Evolutionary conservation across 495 filamentous ascomycete genomes (phyloP).

Genomic region (Hypoxylon crocopeplum): DNA sequence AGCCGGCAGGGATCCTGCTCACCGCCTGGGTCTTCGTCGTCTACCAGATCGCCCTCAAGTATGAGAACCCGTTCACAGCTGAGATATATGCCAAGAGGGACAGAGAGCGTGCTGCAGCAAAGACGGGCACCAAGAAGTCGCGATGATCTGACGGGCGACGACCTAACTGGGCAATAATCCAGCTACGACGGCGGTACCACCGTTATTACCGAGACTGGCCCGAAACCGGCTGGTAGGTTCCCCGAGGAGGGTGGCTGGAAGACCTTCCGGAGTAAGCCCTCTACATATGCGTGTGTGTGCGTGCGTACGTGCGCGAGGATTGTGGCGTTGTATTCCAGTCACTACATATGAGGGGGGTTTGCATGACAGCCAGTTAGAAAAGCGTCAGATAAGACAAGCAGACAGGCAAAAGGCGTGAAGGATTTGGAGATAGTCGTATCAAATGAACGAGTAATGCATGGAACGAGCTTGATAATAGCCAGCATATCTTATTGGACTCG

Average conservation of each 20-base stretch:
- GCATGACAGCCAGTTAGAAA: background rate
- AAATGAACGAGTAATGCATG: no score
- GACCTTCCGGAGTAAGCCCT: background rate
- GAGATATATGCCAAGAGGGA: conserved; percentile 94
- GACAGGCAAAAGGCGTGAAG: no score
- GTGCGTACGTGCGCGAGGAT: background rate
- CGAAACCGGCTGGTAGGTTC: conserved; percentile 19
- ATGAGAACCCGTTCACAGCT: conserved; percentile 96
- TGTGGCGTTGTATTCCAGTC: no score
- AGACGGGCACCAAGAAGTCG: conserved; percentile 52
- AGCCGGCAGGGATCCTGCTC: conserved; percentile 84
- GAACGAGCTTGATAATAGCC: no score
- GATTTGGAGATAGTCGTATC: no score
- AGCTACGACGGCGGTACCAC: conserved; percentile 1
- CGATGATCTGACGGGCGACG: conserved; percentile 43
- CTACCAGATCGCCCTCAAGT: conserved; percentile 84
- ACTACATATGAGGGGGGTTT: no score
- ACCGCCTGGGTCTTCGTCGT: conserved; percentile 75
- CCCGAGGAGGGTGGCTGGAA: conserved; percentile 1
- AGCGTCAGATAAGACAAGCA: no score
- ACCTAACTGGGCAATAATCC: background rate
- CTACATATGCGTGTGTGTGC: background rate
- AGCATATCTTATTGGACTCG: no score
- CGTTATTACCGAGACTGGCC: conserved; percentile 15
- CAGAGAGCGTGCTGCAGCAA: conserved; percentile 51